Conservation (phyloP, 2,329 filamentous ascomycete genomes). For the Elsinoe australis region DNA sequence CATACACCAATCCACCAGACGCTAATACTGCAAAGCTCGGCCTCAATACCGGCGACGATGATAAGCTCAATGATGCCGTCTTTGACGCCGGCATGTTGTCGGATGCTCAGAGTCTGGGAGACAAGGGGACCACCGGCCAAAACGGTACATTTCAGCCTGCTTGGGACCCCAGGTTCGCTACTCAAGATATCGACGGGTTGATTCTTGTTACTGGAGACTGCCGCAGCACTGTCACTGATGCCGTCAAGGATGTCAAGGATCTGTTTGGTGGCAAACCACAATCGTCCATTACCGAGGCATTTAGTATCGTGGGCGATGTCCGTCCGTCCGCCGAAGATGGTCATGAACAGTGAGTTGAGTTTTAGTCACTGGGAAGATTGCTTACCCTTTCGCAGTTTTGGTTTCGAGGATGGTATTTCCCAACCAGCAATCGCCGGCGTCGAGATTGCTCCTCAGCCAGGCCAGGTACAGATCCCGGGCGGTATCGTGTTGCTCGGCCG, state of each 20-base stretch:
- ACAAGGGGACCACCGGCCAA: constrained; percentile 23
- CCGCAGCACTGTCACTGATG: constrained; percentile 24
- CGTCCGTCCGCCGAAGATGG: constrained; percentile 32
- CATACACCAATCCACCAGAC: constrained; percentile 6
- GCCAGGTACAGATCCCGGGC: constrained; percentile 29
- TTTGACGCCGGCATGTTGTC: constrained; percentile 33
- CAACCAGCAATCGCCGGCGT: constrained; percentile 35
- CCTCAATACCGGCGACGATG: constrained; percentile 22
- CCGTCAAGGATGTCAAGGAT: constrained; percentile 27
- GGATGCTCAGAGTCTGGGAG: constrained; percentile 28
- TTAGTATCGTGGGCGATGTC: constrained; percentile 29
- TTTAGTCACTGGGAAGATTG: not conserved
- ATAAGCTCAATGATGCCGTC: constrained; percentile 29
- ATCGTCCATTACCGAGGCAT: constrained; percentile 28
- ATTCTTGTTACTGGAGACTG: constrained; percentile 32
- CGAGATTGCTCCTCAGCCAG: constrained; percentile 25
- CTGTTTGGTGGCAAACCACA: constrained; percentile 25
- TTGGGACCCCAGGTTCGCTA: constrained; percentile 24
- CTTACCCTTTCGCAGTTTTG: constrained; percentile 30
- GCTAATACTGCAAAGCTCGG: constrained; percentile 24
- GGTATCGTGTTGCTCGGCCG: constrained; percentile 35
- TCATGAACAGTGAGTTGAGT: constrained; percentile 31
- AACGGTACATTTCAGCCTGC: constrained; percentile 23
- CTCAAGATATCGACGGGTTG: constrained; percentile 32
- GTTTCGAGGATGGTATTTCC: constrained; percentile 38